Evolutionary conservation across 331 rosid genomes (phyloP).

Genomic region (Pyrus hybrid): DNA sequence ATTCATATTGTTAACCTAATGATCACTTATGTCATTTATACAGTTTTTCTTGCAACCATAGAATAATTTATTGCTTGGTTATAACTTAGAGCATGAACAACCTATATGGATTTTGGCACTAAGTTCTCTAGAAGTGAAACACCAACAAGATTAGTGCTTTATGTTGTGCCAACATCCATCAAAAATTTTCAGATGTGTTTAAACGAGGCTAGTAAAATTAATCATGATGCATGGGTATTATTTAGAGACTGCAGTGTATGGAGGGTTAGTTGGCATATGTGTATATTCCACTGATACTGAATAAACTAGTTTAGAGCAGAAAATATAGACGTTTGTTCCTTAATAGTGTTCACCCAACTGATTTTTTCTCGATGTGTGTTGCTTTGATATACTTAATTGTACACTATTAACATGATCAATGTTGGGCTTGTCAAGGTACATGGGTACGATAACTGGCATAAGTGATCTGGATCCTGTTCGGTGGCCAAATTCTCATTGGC

Average conservation of each 20-base stretch:
- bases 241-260: neutral
- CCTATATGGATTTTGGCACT: neutral
- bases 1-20: neutral
- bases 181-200: neutral
- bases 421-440: conserved; percentile 55
- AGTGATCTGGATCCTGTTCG: conserved; percentile 78
- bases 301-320: neutral
- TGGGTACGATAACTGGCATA: conserved; percentile 90
- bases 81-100: neutral
- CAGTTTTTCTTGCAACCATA: neutral
- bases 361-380: neutral
- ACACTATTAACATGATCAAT: conserved; percentile 1
- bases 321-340: neutral
- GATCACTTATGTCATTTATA: neutral
- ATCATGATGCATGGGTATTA: neutral
- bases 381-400: neutral
- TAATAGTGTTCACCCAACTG: neutral
- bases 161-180: neutral
- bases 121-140: neutral
- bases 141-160: neutral
- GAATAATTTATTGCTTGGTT: neutral
- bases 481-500: conserved; percentile 87
- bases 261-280: neutral
- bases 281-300: neutral
- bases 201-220: neutral